Evolutionary conservation across 306 rosid genomes (phyloP), one percentile per base, ranked within the genome.

Genomic region (Trifolium pratense): DNA sequence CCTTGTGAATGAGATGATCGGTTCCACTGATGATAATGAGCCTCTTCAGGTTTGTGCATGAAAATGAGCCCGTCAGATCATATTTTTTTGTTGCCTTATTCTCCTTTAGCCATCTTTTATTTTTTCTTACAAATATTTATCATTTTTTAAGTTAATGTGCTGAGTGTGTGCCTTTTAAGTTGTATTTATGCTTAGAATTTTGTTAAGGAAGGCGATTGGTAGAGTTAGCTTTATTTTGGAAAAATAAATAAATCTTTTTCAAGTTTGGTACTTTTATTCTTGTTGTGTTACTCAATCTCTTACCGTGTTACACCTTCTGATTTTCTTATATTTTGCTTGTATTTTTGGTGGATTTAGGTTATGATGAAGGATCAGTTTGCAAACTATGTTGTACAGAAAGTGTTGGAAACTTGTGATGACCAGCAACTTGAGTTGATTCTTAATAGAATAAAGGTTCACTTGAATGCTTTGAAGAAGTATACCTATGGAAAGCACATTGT

Each of bases 291-390:
- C 31, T 59, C 68, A 13, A 14, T 2, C 20, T 67, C 16, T 13
- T 13, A 12, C 49, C 49, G 5, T 43, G 49, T 43, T 43, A 13
- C 48, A 17, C 11, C 57, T 53, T 63, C 31, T 14, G n/a, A 3
- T 43, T 43, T 43, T 43, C 75, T 48, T 43, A 75, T 43, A 23
- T 25, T 31, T 36, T 53, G 60, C n/a, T 71, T 58, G 51, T 59
- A 9, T 49, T 37, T 61, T 40, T 71, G 20, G 62, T 67, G 69
- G 32, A 81, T 66, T 83, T 80, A 77, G 73, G 70, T 85, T 25
- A 89, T 93, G 98, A 93, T 93, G 98, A 93, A 93, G 81, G 98
- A 93, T 77, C 98, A 91, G 69, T 93, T 93, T 68, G 98, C 97
- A 26, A 93, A 93, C 85, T 93, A 93, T 6, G 98, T 93, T 34